phyloP scores from a whole-genome alignment of 352 stramenopile genomes.

The Phytophthora gonapodyides region DNA sequence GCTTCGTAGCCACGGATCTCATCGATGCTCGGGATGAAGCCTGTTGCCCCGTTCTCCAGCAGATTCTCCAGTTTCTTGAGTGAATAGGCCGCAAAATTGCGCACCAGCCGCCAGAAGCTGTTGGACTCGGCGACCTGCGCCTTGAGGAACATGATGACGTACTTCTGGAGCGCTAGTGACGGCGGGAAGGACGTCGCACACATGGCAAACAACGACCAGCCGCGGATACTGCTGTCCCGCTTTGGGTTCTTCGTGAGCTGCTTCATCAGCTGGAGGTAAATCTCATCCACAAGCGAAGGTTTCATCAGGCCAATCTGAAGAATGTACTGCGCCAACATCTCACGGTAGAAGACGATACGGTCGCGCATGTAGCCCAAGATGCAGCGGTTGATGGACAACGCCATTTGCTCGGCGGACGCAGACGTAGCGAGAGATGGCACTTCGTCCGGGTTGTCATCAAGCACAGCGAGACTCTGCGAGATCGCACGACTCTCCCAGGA shows the following conservation, averaged over 20 bases:
- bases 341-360: slow-evolving; percentile 93
- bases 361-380: slow-evolving; percentile 96
- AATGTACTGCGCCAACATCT: slow-evolving; percentile 94
- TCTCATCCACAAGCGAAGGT: slow-evolving; percentile 91
- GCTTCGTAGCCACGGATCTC: slow-evolving; percentile 95
- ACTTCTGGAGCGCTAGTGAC: slow-evolving; percentile 86
- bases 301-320: slow-evolving; percentile 91
- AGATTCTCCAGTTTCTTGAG: slow-evolving; percentile 92
- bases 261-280: slow-evolving; percentile 94
- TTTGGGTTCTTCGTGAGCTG: slow-evolving; percentile 93
- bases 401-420: slow-evolving; percentile 47
- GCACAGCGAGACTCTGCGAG: slow-evolving; percentile 60
- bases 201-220: slow-evolving; percentile 95
- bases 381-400: slow-evolving; percentile 91
- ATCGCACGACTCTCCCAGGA: slow-evolving; percentile 70
- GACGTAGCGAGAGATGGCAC: slow-evolving; percentile 28
- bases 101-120: slow-evolving; percentile 76
- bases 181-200: slow-evolving; percentile 92
- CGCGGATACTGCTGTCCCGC: slow-evolving; percentile 88
- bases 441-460: slow-evolving; percentile 50
- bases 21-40: slow-evolving; percentile 94
- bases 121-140: slow-evolving; percentile 73
- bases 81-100: slow-evolving; percentile 92
- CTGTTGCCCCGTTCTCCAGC: slow-evolving; percentile 84
- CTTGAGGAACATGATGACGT: slow-evolving; percentile 91